Base-by-base conservation (phyloP, 2,329 filamentous ascomycete genomes). In the Periconia digitata region DNA sequence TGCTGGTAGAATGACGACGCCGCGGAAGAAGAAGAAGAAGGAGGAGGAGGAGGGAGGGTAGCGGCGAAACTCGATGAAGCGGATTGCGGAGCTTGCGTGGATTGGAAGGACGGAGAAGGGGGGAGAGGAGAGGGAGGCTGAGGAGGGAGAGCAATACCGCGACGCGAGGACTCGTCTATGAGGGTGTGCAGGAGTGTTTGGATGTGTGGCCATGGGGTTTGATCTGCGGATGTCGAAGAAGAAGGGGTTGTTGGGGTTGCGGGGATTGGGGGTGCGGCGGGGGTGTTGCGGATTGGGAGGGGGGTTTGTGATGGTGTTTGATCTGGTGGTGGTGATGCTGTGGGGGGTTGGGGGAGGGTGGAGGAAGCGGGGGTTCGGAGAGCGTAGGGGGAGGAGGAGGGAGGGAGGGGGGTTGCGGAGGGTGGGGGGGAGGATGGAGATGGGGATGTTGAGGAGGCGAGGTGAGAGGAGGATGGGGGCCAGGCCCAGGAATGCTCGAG, bases 401-500 rank as follows among this genome's bases (percentile, higher is more conserved):
- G 3, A 13, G 27, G n/a, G n/a, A 13, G 12, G 27, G n/a, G 27
- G 27, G 27, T 3, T 15, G 27, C 12, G 10, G 27, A 5, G 10
- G 12, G 27, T 32, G 27, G 12, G 64, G 58, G 16, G 66, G 56
- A 12, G 62, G 60, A 40, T 70, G 70, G 43, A 72, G 27, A 32
- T 32, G 27, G 27, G 4, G 27, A 32, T 13, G 27, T 32, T 10
- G 27, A 72, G 8, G 64, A 54, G 3, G 57, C 4, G 4, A 32
- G 3, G 27, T 32, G 27, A 4, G 27, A 64, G 63, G 22, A 73
- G 74, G 6, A 64, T 63, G 22, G 73, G 74, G 6, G 64, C 57
- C 92, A 96, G 3, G 92, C 82, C 92, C 92, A 97, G 12, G 86
- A 85, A 29, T 83, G 83, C 44, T 91, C 86, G 0, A 80, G 78